Evolutionary conservation across 2,329 filamentous ascomycete species (phyloP).

Genomic region (Volutella citrinella): DNA sequence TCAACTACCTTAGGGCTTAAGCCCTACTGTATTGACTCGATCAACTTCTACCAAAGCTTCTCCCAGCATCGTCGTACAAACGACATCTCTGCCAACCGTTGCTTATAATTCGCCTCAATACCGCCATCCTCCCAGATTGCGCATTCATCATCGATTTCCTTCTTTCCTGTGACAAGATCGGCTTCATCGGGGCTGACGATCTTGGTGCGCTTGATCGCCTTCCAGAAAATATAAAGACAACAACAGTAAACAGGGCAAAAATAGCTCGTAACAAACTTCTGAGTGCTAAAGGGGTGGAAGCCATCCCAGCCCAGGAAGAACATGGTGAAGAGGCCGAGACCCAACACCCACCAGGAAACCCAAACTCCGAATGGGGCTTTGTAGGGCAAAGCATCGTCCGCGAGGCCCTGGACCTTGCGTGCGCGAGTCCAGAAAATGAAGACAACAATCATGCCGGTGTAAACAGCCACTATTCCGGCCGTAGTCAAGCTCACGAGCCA

Average conservation of each 20-base stretch:
- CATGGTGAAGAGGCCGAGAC: slow-evolving; percentile 44
- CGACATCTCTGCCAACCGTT: no score
- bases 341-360: slow-evolving; percentile 43
- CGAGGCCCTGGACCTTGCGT: slow-evolving; percentile 42
- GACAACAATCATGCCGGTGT: slow-evolving; percentile 35
- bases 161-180: no score
- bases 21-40: no score
- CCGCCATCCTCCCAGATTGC: no score
- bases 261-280: slow-evolving; percentile 48
- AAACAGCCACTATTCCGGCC: slow-evolving; percentile 52
- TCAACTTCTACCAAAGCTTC: no score
- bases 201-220: not conserved
- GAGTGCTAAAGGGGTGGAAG: slow-evolving; percentile 45
- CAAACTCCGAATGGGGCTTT: slow-evolving; percentile 46
- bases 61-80: no score
- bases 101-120: no score
- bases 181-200: not conserved
- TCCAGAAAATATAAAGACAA: not conserved
- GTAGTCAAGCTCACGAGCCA: slow-evolving; percentile 52
- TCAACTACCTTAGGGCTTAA: no score
- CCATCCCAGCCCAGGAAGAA: slow-evolving; percentile 54
- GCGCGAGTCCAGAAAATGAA: slow-evolving; percentile 44
- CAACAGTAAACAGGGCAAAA: slow-evolving; percentile 24
- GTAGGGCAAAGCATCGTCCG: slow-evolving; percentile 43
- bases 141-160: no score